phyloP scores from a whole-genome alignment of 2,329 filamentous ascomycete species.

The Fusarium clavum region DNA sequence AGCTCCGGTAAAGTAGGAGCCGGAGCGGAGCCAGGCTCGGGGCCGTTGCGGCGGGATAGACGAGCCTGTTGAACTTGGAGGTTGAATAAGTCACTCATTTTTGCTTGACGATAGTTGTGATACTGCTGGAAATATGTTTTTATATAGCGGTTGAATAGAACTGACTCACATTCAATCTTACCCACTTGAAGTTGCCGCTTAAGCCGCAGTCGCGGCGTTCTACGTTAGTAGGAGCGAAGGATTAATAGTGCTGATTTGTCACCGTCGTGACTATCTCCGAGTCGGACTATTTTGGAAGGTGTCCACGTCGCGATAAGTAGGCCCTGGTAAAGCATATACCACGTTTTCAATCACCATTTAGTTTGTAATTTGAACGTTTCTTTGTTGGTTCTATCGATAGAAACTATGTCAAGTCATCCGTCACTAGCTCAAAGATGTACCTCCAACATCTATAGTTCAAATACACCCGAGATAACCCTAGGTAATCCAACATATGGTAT shows the following conservation, averaged over 20 bases:
- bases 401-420: background rate
- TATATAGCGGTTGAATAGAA: background rate
- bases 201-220: slow-evolving; percentile 29
- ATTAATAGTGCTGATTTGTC: slow-evolving; percentile 13
- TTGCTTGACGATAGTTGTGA: background rate
- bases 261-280: background rate
- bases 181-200: slow-evolving; percentile 27
- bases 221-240: background rate
- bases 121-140: background rate
- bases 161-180: background rate
- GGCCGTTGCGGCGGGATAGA: slow-evolving; percentile 38
- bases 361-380: background rate
- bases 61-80: slow-evolving; percentile 41
- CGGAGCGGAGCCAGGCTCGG: slow-evolving; percentile 21
- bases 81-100: slow-evolving; percentile 46
- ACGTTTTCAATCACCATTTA: background rate
- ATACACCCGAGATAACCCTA: background rate
- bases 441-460: slow-evolving; percentile 1
- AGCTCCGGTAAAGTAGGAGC: slow-evolving; percentile 55
- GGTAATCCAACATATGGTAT: slow-evolving; percentile 33
- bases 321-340: background rate
- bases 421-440: background rate
- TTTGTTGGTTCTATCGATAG: background rate
- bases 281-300: background rate
- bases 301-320: background rate